Percentiles rank a stretch among this genome's conserved stretches.
Conservation (phyloP, 176 grass and related monocot genomes). For the Oryza brachyantha region DNA sequence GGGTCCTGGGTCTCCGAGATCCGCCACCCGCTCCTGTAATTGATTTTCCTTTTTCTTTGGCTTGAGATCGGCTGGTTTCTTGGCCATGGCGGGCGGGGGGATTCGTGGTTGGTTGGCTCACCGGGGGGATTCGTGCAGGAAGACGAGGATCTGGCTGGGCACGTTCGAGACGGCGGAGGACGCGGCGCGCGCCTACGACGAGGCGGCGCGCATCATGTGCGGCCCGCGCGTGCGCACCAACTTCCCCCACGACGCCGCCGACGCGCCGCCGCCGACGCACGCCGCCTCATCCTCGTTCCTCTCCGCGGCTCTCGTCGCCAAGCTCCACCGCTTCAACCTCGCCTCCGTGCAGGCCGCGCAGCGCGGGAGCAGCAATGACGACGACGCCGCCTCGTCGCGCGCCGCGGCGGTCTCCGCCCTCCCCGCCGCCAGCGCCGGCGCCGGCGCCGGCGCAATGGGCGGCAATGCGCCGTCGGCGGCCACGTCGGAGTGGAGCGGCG, state of each 20-base stretch:
- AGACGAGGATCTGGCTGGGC: constrained; percentile 97
- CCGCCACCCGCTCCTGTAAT: constrained; percentile 92
- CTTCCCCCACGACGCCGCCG: constrained; percentile 46
- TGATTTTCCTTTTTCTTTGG: too few relatives aligned
- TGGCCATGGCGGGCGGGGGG: constrained; percentile 15
- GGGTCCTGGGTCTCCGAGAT: constrained; percentile 99
- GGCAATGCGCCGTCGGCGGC: not conserved
- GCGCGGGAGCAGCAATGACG: not conserved
- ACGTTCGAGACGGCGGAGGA: constrained; percentile 97
- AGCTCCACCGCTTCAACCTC: constrained; percentile 85
- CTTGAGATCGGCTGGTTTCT: too few relatives aligned
- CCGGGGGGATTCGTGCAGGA: constrained; percentile 58
- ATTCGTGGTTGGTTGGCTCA: not conserved
- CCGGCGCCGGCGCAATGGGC: not conserved
- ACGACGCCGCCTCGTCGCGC: not conserved
- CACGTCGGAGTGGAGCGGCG: constrained; percentile 30
- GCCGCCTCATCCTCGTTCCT: constrained; percentile 39
- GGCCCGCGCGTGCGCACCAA: constrained; percentile 79
- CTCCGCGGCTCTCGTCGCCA: constrained; percentile 71
- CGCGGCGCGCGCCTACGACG: constrained; percentile 93
- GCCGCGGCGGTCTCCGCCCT: not conserved
- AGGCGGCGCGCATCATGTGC: constrained; percentile 94
- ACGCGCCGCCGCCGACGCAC: too few relatives aligned
- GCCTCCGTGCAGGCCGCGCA: constrained; percentile 50
- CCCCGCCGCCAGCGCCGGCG: constrained; percentile 12